phyloP scores from a whole-genome alignment of 805 yeast species.

The Ogataea polymorpha region DNA sequence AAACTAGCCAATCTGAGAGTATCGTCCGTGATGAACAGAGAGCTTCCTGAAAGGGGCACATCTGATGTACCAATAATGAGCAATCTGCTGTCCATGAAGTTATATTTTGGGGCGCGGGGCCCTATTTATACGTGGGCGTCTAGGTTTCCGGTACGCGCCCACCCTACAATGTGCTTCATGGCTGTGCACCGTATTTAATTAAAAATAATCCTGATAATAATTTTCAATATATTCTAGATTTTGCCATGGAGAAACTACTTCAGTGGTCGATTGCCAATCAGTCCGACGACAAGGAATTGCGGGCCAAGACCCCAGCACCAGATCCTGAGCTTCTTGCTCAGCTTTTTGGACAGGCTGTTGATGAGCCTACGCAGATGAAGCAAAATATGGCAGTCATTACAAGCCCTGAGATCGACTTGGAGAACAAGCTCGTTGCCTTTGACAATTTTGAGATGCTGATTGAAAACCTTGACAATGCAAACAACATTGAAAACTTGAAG shows the following conservation, averaged over 20 bases:
- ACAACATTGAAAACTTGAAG: constrained; percentile 77
- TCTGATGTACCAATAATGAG: no score
- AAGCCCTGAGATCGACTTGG: constrained; percentile 56
- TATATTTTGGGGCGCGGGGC: no score
- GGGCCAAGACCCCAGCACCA: constrained; percentile 59
- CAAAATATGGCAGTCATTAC: constrained; percentile 62
- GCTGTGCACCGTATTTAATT: not conserved
- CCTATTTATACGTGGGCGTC: not conserved
- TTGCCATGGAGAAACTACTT: constrained; percentile 77
- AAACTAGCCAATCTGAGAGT: no score
- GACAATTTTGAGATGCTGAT: constrained; percentile 93
- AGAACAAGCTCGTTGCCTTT: constrained; percentile 68
- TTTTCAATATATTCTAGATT: constrained; percentile 7
- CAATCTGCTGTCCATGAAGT: not conserved
- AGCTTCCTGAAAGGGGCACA: no score
- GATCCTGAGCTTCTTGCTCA: constrained; percentile 79
- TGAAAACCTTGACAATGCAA: constrained; percentile 92
- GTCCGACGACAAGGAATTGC: constrained; percentile 67
- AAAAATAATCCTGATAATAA: not conserved
- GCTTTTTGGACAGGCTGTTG: constrained; percentile 71
- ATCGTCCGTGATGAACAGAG: no score
- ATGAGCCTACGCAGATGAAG: constrained; percentile 86
- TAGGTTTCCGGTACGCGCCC: not conserved
- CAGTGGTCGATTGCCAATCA: constrained; percentile 90
- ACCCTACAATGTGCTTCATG: not conserved